Conservation (phyloP, 2,329 filamentous ascomycete genomes). For the Raffaelea deltoideospora region DNA sequence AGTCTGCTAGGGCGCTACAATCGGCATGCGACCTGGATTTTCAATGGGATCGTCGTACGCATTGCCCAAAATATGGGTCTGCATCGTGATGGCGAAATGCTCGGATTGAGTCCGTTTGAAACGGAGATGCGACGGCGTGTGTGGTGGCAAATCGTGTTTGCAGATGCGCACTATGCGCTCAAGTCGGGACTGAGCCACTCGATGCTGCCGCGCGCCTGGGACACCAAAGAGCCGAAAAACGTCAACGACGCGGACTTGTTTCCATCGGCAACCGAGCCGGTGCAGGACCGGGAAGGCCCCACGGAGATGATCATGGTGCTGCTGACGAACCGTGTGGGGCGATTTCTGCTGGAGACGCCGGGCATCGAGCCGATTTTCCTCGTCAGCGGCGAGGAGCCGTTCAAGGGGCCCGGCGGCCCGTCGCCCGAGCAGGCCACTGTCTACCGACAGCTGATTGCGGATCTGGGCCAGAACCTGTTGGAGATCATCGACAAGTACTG, state of each 20-base stretch:
- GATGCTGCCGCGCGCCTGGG: constrained; percentile 35
- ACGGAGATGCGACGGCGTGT: constrained; percentile 52
- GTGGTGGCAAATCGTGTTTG: constrained; percentile 50
- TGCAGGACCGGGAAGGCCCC: constrained; percentile 37
- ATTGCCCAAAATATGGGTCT: constrained; percentile 55
- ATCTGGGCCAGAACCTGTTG: constrained; percentile 26
- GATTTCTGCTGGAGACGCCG: constrained; percentile 31
- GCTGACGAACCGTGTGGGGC: constrained; percentile 32
- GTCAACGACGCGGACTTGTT: constrained; percentile 44
- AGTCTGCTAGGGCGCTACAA: constrained; percentile 43
- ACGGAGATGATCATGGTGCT: constrained; percentile 47
- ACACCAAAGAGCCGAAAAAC: constrained; percentile 40
- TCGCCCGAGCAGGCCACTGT: constrained; percentile 21
- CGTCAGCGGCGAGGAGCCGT: constrained; percentile 22
- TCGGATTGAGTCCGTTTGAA: constrained; percentile 45
- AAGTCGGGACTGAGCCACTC: constrained; percentile 41
- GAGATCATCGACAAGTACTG: constrained; percentile 33
- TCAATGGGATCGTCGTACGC: constrained; percentile 45
- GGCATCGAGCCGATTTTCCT: constrained; percentile 35
- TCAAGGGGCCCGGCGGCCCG: constrained; percentile 12
- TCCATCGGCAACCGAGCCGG: constrained; percentile 33
- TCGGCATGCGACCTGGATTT: constrained; percentile 42
- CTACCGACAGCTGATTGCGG: constrained; percentile 25
- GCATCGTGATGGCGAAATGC: constrained; percentile 42
- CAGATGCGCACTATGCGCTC: constrained; percentile 41